Evolutionary conservation across 2,329 filamentous ascomycete genomes (phyloP), one percentile per base, ranked within the genome.

Genomic region (Penicillium sp.): DNA sequence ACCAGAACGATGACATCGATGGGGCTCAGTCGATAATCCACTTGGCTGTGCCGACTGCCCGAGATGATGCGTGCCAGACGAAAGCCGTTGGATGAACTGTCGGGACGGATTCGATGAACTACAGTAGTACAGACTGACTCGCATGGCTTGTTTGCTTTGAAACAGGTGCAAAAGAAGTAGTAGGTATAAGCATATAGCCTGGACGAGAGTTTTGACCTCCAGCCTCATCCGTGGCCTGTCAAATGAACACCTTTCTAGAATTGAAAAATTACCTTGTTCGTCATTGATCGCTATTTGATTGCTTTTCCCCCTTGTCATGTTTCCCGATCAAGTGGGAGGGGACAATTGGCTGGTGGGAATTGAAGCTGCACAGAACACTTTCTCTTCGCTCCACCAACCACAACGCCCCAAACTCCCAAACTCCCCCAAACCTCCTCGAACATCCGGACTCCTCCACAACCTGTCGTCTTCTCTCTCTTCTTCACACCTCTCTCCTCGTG

Each of bases 361-460:
- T 66, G 66, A 68, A 66, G 65, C 63, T 68, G 66, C 64, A 40
- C 25, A 64, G 53, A 63, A 65, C 60, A 37, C 1, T 52, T 42
- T 37, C 54, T 55, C 63, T 66, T 33, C 30, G 4, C 1, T 6
- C 65, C 55, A 68, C 66, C 67, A 68, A 69, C 66, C 65, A 66
- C 63, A 64, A 37, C 14, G 35, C 19, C 25, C 28, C 30, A 38
- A 52, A 38, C 49, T 33, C 51, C 25, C 40, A 38, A 40, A 37
- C 42, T n/a, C 37, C 65, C 64, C 49, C 38, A 53, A 54, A 40
- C 51, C 37, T 30, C 38, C 52, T 65, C 59, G 62, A 61, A 66
- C 65, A 65, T 69, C 67, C 64, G 65, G 60, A 37, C 60, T 58
- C 61, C 66, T 62, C 61, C 64, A 65, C 64, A 55, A 65, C 66